Base-by-base conservation (phyloP, 352 stramenopile genomes). In the Pythium phragmiticola region DNA sequence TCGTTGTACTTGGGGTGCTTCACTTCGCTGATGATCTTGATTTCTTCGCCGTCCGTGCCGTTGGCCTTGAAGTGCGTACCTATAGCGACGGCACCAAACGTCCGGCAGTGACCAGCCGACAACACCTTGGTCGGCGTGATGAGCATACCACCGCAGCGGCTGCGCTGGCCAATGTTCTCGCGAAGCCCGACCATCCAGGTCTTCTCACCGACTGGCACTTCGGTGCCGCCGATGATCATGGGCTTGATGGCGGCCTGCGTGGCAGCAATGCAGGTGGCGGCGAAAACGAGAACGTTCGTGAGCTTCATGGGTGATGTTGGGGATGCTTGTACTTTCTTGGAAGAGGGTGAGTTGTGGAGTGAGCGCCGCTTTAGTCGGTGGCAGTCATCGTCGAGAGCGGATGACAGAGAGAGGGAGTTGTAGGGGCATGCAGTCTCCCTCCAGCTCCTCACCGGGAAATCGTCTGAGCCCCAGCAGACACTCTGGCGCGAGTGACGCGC, bases 61-160 rank as follows among this genome's bases (percentile, higher is more conserved):
- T 60, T 65, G n/a, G 19, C 42, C 26, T 64, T 45, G 57, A 47
- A 70, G 57, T 74, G 67, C 28, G 67, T 61, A 7, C 67, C 67
- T 1, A 74, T 37, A 1, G 33, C 39, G 3, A 33, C 67, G 51
- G 60, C 56, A 2, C 21, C 49, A 51, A 60, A 49, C 3, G 50
- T 28, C 14, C 17, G 30, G 57, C 68, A 74, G 59, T 74, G 68
- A 5, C 57, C 68, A 0, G 68, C 68, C 13, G 63, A 62, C 43
- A 74, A 41, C 26, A 74, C 55, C 23, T 54, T 46, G 4, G 58
- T 71, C 8, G 68, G 68, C 30, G 68, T 59, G 53, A 74, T 74
- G 16, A 74, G 64, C 28, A 54, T 62, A n/a, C 63, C 68, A 28
- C 68, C 68, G 54, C 67, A 74, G 28, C 46, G 42, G 54, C 21